Conservation (phyloP, 179 eudicot genomes). For the Drosera spatulata region DNA sequence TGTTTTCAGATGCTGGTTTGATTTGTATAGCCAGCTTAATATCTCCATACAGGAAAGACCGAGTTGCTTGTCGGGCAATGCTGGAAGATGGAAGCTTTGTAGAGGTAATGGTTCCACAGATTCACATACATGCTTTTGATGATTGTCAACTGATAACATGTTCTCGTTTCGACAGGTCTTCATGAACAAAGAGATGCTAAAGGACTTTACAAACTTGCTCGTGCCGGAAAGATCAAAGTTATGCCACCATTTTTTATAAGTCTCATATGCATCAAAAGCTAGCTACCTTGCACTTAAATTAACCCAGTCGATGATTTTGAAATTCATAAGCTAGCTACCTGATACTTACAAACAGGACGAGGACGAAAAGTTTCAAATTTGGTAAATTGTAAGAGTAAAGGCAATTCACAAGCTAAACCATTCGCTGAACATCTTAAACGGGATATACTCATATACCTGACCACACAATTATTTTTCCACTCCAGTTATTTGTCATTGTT, state of each 20-base stretch:
- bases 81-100: constrained; percentile 55
- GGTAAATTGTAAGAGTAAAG: too few relatives aligned
- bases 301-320: not conserved
- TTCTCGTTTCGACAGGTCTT: constrained; percentile 42
- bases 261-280: not conserved
- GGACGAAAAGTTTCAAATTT: too few relatives aligned
- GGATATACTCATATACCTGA: not conserved
- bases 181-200: constrained; percentile 77
- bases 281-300: not conserved
- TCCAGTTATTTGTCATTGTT: not conserved
- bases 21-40: constrained; percentile 29
- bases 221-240: constrained; percentile 95
- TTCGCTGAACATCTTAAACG: too few relatives aligned
- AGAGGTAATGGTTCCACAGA: constrained; percentile 37
- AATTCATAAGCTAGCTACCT: too few relatives aligned
- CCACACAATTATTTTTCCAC: not conserved
- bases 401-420: too few relatives aligned
- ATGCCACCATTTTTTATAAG: not conserved
- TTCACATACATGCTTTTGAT: not conserved
- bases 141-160: constrained; percentile 5
- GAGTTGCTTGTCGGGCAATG: constrained; percentile 87
- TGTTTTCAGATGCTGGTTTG: constrained; percentile 81
- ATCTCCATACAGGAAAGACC: constrained; percentile 67
- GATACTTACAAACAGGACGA: too few relatives aligned
- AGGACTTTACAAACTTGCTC: constrained; percentile 95